Evolutionary conservation across 2,329 filamentous ascomycete genomes (phyloP), one percentile per base, ranked within the genome.

Genomic region (Amauroascus niger): DNA sequence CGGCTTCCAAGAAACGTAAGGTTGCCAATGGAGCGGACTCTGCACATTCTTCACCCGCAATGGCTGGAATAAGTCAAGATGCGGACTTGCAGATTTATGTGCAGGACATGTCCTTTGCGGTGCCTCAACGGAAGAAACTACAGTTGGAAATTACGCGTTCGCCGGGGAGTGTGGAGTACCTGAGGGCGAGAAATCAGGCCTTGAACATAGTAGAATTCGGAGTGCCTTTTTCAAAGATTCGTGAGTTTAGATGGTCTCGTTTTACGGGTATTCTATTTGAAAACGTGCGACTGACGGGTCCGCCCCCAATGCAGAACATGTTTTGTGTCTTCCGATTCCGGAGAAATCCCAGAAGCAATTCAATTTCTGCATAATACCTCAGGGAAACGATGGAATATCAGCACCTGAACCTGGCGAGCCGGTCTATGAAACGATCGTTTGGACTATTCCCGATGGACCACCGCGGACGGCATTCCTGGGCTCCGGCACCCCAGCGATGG

Each of bases 51-150:
- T 26, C 50, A 9, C 41, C 50, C 4, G 59, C 63, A 30, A 45
- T 63, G 45, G 63, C 62, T 24, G 64, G 67, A 57, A 28, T 70
- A 54, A 69, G 68, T 39, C 62, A 59, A 16, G 64, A 70, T 56
- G 59, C 62, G 45, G 60, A 65, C 7, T 52, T 71, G 43, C 67
- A 71, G 33, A 74, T 76, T 55, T 74, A 74, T 55, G 70, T 76
- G 56, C 71, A 74, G 53, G 80, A 82, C 59, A 70, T 81, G 52
- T 81, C 79, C 53, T 82, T 84, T 65, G 74, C 79, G 14, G 72
- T 82, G 0, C 81, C 81, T 2, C 77, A 80, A 60, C 71, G 81
- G 51, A 84, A 83, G 70, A 84, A 84, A 69, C 71, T 82, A 56
- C 78, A 73, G 46, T 70, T 84, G 26, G 77, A 82, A 62, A 64